Conservation (phyloP, 2,329 filamentous ascomycete species). For the Beauveria caledonica region DNA sequence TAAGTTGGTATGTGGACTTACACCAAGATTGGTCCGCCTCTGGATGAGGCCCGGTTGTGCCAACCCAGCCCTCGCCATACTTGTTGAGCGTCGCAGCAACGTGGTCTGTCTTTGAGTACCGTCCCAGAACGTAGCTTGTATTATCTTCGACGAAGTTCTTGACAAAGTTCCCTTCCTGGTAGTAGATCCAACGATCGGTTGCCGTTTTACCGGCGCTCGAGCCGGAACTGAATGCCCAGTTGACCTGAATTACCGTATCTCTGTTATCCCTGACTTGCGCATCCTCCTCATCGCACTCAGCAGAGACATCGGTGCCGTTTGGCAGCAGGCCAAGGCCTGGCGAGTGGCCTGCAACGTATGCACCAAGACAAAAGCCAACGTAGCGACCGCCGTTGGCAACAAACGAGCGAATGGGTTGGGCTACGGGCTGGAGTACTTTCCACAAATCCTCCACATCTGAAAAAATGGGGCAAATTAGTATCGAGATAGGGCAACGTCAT, state of each 20-base stretch:
- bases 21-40: conserved; percentile 20
- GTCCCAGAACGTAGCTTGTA: conserved; percentile 13
- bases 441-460: conserved; percentile 17
- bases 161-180: conserved; percentile 19
- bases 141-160: conserved; percentile 10
- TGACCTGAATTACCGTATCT: conserved; percentile 18
- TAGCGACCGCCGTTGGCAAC: conserved; percentile 18
- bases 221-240: conserved; percentile 17
- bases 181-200: conserved; percentile 18
- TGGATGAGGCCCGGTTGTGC: conserved; percentile 19
- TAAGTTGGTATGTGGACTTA: conserved; percentile 10
- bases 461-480: neutral
- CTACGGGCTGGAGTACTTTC: conserved; percentile 12
- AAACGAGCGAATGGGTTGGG: conserved; percentile 14
- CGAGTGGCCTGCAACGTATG: conserved; percentile 18
- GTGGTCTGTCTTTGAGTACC: conserved; percentile 18
- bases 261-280: conserved; percentile 15
- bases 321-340: conserved; percentile 18
- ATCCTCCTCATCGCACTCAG: conserved; percentile 11
- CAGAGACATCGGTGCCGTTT: neutral
- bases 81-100: conserved; percentile 18
- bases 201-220: conserved; percentile 11
- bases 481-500: neutral
- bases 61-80: conserved; percentile 19
- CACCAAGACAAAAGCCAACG: conserved; percentile 21